These are phyloP conservation scores for Aspergillus hancockii DNA, from an alignment of 495 filamentous ascomycete species.

Conservation along the genomic window DNA sequence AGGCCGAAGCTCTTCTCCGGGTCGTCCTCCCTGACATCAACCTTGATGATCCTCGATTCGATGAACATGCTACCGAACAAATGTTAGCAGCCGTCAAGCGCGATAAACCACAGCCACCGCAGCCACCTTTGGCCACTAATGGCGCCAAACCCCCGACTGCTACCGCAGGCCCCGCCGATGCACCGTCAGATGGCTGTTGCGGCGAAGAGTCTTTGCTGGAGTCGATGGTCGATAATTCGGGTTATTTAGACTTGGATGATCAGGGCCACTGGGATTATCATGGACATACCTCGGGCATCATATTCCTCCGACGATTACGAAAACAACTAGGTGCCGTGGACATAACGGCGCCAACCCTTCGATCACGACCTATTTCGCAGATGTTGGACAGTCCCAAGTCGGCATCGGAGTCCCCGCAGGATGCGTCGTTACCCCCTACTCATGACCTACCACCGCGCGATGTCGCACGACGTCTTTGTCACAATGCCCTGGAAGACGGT, in stretches of 20 bases:
- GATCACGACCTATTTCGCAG: slow-evolving; percentile 39
- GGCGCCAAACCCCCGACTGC: slow-evolving; percentile 13
- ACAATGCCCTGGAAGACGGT: slow-evolving; percentile 79
- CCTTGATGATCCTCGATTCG: slow-evolving; percentile 78
- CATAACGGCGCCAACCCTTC: slow-evolving; percentile 48
- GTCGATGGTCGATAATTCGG: slow-evolving; percentile 92
- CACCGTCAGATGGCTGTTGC: slow-evolving; percentile 21
- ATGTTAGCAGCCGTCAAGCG: slow-evolving; percentile 32
- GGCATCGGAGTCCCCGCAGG: slow-evolving; percentile 59
- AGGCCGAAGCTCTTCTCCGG: slow-evolving; percentile 77
- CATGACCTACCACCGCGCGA: slow-evolving; percentile 71
- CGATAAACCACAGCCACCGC: slow-evolving; percentile 23
- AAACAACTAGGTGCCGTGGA: slow-evolving; percentile 73
- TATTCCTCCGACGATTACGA: slow-evolving; percentile 81
- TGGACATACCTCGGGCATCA: slow-evolving; percentile 87
- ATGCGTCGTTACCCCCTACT: slow-evolving; percentile 51
- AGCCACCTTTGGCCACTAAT: slow-evolving; percentile 14
- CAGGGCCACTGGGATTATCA: slow-evolving; percentile 93
- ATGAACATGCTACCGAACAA: slow-evolving; percentile 62
- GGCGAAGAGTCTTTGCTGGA: slow-evolving; percentile 77
- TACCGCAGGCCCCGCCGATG: slow-evolving; percentile 17
- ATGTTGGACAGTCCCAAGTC: slow-evolving; percentile 76
- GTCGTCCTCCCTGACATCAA: slow-evolving; percentile 84
- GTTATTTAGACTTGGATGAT: slow-evolving; percentile 88
- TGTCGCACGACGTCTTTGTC: slow-evolving; percentile 67